Base-by-base conservation (phyloP, 2,329 filamentous ascomycete genomes). In the Westerdykella aurantiaca region DNA sequence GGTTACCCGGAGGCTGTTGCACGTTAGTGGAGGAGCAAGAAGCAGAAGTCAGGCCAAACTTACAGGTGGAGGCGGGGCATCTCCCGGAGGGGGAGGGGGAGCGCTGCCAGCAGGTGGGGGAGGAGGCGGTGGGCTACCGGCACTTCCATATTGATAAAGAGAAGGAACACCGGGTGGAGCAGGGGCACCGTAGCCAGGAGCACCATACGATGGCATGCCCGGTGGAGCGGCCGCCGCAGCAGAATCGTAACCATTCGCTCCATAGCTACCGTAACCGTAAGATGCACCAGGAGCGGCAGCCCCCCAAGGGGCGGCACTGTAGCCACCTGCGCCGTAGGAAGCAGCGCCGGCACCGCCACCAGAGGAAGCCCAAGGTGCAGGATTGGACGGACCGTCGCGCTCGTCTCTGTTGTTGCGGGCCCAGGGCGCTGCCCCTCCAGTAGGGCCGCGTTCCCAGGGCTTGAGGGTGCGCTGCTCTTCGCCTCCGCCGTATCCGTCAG, bases 391-490 rank as follows among this genome's bases (percentile, higher is more conserved):
- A 39, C 48, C 46, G 17, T 51, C 49, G 16, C 69, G 55, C 41
- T 75, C 74, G 46, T 72, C 69, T 50, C 71, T 64, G 55, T 63
- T 76, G 72, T 55, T 56, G 38, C 60, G 58, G 21, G 61, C 57
- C 88, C 90, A 95, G 6, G 89, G 89, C 54, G 89, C 89, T 16
- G 33, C 33, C 46, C 84, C 88, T 45, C 87, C 88, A 23, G 86
- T 89, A 14, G 88, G 87, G 31, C 85, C 87, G 61, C 87, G 82
- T 66, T 95, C 86, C 89, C 89, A 96, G 40, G 90, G 90, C 69
- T 88, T 91, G 55, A 80, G 75, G 55, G 85, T 82, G 51, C 73
- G 74, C 45, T 70, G 64, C 56, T 58, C 61, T n/a, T 64, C 67
- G 42, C 66, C 69, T 42, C 67, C 67, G 41, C 79, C 78, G 52